These are phyloP conservation scores for Hortaea sp. DNA, from an alignment of 2,329 filamentous ascomycete genomes.

Conservation along the genomic window DNA sequence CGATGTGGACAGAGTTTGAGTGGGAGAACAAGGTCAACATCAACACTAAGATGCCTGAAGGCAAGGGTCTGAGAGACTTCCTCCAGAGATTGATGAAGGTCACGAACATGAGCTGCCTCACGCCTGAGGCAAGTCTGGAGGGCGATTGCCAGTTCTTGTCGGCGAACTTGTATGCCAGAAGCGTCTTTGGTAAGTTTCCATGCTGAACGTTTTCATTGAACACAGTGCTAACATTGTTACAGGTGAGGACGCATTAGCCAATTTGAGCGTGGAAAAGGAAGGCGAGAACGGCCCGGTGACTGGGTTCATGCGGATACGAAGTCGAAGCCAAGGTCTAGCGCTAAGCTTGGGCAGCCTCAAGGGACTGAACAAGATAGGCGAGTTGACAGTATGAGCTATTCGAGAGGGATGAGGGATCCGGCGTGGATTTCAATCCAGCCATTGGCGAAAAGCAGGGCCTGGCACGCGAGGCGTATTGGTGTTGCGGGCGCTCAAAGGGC, in stretches of 20 bases:
- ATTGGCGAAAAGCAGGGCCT: not conserved
- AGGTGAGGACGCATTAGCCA: constrained; percentile 98
- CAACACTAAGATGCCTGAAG: constrained; percentile 67
- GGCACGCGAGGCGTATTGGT: not conserved
- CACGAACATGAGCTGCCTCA: constrained; percentile 97
- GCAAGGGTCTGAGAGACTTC: constrained; percentile 84
- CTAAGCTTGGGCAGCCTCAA: constrained; percentile 90
- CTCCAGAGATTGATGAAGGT: constrained; percentile 89
- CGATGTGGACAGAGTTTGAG: constrained; percentile 99
- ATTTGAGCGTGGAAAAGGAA: constrained; percentile 95
- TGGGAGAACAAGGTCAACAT: constrained; percentile 99
- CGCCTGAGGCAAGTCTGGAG: constrained; percentile 89
- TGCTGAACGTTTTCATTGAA: not conserved
- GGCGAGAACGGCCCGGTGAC: constrained; percentile 91
- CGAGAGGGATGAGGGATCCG: not conserved
- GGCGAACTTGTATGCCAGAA: constrained; percentile 90
- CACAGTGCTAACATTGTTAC: constrained; percentile 11
- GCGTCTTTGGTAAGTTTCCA: constrained; percentile 80
- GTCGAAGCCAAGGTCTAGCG: constrained; percentile 88
- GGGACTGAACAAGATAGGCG: constrained; percentile 66
- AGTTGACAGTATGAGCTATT: constrained; percentile 10
- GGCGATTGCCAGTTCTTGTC: constrained; percentile 97
- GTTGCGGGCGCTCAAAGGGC: not conserved
- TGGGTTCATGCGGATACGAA: constrained; percentile 95
- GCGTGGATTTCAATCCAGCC: not conserved